Evolutionary conservation across 2,329 filamentous ascomycete species (phyloP).

Genomic region (Lachnellula willkommii): DNA sequence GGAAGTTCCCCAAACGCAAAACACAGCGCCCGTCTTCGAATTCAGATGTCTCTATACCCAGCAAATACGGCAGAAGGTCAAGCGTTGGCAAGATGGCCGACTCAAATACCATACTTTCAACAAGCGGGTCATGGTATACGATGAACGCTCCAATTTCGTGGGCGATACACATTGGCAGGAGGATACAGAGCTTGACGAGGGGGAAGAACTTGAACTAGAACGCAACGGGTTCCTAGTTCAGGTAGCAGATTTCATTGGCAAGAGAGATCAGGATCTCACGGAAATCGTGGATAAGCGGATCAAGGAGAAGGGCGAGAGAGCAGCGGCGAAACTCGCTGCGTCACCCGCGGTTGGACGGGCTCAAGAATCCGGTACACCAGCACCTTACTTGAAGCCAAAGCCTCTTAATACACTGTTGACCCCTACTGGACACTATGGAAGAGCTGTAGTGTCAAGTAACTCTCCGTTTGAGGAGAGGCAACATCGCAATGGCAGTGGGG

Average conservation of each 20-base stretch:
- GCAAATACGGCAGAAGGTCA: constrained; percentile 79
- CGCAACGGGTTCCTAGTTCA: constrained; percentile 71
- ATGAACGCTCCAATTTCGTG: constrained; percentile 71
- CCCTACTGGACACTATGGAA: constrained; percentile 57
- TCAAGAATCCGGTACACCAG: constrained; percentile 24
- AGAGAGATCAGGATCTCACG: constrained; percentile 70
- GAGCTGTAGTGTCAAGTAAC: constrained; percentile 49
- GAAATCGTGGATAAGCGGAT: constrained; percentile 66
- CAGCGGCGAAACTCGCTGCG: constrained; percentile 33
- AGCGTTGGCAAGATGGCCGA: constrained; percentile 89
- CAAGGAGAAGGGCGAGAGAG: constrained; percentile 49
- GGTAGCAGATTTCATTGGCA: constrained; percentile 69
- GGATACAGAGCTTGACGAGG: constrained; percentile 64
- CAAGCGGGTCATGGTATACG: constrained; percentile 83
- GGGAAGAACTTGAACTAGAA: constrained; percentile 77
- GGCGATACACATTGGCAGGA: constrained; percentile 80
- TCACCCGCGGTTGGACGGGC: constrained; percentile 14
- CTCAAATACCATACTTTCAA: constrained; percentile 90
- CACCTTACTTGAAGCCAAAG: constrained; percentile 48
- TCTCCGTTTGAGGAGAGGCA: constrained; percentile 63
- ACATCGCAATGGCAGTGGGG: constrained; percentile 17
- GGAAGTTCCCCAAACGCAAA: constrained; percentile 26
- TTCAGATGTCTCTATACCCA: constrained; percentile 83
- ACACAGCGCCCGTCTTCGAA: constrained; percentile 72
- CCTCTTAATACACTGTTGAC: constrained; percentile 60